phyloP scores from a whole-genome alignment of 2,329 filamentous ascomycete species.

The Diaporthe capsici region DNA sequence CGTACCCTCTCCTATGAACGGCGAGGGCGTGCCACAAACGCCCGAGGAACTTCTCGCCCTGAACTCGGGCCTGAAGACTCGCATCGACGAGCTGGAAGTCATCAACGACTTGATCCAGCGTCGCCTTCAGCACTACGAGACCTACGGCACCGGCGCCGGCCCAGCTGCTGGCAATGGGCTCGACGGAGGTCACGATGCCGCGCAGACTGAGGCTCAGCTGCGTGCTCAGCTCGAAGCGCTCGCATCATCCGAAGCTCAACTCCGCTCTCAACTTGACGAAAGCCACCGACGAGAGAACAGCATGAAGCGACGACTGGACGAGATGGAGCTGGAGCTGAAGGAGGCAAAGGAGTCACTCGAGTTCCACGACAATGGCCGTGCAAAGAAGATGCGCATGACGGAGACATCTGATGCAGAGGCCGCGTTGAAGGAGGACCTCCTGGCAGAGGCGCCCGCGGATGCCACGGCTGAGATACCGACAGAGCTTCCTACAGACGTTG shows the following conservation, averaged over 20 bases:
- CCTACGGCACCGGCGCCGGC: conserved; percentile 71
- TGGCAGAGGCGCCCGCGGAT: conserved; percentile 24
- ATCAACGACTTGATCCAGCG: conserved; percentile 89
- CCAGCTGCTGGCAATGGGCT: conserved; percentile 32
- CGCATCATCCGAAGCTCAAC: conserved; percentile 56
- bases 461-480: conserved; percentile 1
- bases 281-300: conserved; percentile 84
- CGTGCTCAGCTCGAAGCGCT: conserved; percentile 67
- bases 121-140: conserved; percentile 79
- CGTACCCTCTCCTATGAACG: conserved; percentile 64
- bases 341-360: conserved; percentile 50
- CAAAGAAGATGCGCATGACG: conserved; percentile 51
- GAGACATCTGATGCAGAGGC: conserved; percentile 39
- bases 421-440: conserved; percentile 21
- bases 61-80: conserved; percentile 92
- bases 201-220: conserved; percentile 71
- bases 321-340: conserved; percentile 75
- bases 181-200: conserved; percentile 69
- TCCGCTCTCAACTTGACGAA: conserved; percentile 79
- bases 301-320: conserved; percentile 85
- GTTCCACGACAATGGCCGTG: conserved; percentile 47
- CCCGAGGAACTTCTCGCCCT: conserved; percentile 85
- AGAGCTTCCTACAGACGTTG: conserved; percentile 13
- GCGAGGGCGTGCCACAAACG: conserved; percentile 79
- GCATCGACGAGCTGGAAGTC: conserved; percentile 94